Evolutionary conservation across 2,329 filamentous ascomycete species (phyloP).

Genomic region (Neocatenulostroma microsporum): DNA sequence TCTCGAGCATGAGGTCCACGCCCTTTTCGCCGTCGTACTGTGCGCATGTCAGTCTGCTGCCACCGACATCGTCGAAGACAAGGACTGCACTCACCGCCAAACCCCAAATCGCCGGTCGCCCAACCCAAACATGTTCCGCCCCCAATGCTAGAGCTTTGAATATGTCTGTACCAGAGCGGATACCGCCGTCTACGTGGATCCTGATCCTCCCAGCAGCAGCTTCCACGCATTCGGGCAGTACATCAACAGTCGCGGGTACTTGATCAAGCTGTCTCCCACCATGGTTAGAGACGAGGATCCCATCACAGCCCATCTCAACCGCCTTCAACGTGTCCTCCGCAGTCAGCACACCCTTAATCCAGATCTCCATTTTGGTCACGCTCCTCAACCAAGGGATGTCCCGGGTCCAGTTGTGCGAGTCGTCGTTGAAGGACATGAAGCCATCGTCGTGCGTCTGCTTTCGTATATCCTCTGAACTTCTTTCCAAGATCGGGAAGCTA

Average conservation of each 20-base stretch:
- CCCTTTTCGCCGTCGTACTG: slow-evolving; percentile 32
- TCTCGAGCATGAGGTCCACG: slow-evolving; percentile 36
- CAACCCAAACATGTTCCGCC: slow-evolving; percentile 44
- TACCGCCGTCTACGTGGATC: slow-evolving; percentile 55
- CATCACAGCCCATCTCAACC: slow-evolving; percentile 36
- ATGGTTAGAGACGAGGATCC: slow-evolving; percentile 41
- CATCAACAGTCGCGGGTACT: slow-evolving; percentile 47
- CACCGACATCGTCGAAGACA: not conserved
- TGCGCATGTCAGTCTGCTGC: slow-evolving; percentile 6
- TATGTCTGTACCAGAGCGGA: slow-evolving; percentile 49
- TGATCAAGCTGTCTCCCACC: slow-evolving; percentile 51
- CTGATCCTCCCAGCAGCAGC: slow-evolving; percentile 43
- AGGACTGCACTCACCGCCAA: slow-evolving; percentile 32
- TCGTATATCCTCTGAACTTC: slow-evolving; percentile 19
- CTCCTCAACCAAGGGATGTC: slow-evolving; percentile 44
- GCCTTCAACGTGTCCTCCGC: slow-evolving; percentile 38
- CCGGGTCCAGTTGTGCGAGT: slow-evolving; percentile 22
- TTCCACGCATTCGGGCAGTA: slow-evolving; percentile 33
- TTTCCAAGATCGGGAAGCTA: slow-evolving; percentile 22
- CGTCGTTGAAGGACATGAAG: slow-evolving; percentile 24
- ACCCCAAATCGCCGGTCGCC: slow-evolving; percentile 44
- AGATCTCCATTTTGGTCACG: slow-evolving; percentile 43
- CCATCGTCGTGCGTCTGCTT: slow-evolving; percentile 23
- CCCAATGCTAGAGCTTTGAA: slow-evolving; percentile 51
- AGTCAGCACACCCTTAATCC: slow-evolving; percentile 37